A percentile compares a stretch with the other conserved stretches of the same genome.
Conservation (phyloP, 129 eudicot species). For the Flaveria brownii region DNA sequence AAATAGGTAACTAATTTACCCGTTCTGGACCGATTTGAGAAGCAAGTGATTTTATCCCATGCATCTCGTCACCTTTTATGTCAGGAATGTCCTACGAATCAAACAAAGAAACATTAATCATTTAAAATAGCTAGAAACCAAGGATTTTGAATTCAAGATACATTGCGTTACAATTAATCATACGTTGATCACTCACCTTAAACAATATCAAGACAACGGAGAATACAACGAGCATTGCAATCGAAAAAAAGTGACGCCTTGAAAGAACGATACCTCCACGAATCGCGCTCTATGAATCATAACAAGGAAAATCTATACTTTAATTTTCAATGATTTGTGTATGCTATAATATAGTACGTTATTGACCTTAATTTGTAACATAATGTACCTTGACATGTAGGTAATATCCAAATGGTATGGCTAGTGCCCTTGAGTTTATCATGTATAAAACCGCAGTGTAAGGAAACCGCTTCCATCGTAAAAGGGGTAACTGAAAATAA, state of each 20-base stretch:
- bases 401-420: slow-evolving; percentile 39
- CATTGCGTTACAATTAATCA: neutral
- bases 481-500: slow-evolving; percentile 26
- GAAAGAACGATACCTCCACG: slow-evolving; percentile 20
- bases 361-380: neutral
- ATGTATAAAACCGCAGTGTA: slow-evolving; percentile 37
- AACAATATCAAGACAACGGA: slow-evolving; percentile 31
- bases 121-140: neutral
- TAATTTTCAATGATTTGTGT: neutral
- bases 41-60: slow-evolving; percentile 40
- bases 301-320: neutral
- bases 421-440: slow-evolving; percentile 37
- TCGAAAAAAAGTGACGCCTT: slow-evolving; percentile 33
- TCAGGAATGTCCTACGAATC: slow-evolving; percentile 37
- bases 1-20: slow-evolving; percentile 15
- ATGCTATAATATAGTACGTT: neutral
- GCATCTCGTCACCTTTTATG: slow-evolving; percentile 43
- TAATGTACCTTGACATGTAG: slow-evolving; percentile 25
- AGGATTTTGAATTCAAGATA: neutral
- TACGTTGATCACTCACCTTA: slow-evolving; percentile 21
- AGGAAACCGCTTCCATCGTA: slow-evolving; percentile 43
- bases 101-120: neutral
- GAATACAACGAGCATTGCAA: slow-evolving; percentile 32
- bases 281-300: slow-evolving; percentile 25
- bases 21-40: slow-evolving; percentile 34